Evolutionary conservation across 768 basidiomycete species (phyloP).

Genomic region (Leccinum longicurvipes): DNA sequence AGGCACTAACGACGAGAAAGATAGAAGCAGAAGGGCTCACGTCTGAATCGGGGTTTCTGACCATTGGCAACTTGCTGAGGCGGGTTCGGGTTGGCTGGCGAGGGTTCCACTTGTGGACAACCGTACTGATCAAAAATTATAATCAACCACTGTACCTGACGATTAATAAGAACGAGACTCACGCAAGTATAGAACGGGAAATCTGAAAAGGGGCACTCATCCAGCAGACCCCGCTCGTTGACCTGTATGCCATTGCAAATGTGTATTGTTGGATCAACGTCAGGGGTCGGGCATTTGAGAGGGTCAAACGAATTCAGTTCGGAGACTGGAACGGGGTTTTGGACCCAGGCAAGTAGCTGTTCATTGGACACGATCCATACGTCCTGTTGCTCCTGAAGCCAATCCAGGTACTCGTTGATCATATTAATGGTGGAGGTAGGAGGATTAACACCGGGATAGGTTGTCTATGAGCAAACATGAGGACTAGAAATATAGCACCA

Average conservation of each 20-base stretch:
- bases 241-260: neutral
- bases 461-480: neutral
- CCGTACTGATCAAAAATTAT: neutral
- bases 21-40: slow-evolving; percentile 38
- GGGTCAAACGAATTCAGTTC: neutral
- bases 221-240: neutral
- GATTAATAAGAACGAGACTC: neutral
- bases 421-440: neutral
- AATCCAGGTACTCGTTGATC: neutral
- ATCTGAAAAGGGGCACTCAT: neutral
- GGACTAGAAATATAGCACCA: neutral
- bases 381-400: neutral
- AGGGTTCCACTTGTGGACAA: slow-evolving; percentile 56
- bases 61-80: slow-evolving; percentile 43
- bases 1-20: neutral
- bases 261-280: neutral
- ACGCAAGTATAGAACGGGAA: neutral
- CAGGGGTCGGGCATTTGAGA: neutral
- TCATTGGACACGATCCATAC: slow-evolving; percentile 3
- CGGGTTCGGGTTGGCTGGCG: slow-evolving; percentile 63
- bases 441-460: slow-evolving; percentile 1
- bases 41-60: slow-evolving; percentile 47
- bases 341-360: neutral
- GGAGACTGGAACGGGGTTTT: neutral
- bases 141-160: neutral